phyloP scores from a whole-genome alignment of 805 yeast species.

The Ogataea saltuana region DNA sequence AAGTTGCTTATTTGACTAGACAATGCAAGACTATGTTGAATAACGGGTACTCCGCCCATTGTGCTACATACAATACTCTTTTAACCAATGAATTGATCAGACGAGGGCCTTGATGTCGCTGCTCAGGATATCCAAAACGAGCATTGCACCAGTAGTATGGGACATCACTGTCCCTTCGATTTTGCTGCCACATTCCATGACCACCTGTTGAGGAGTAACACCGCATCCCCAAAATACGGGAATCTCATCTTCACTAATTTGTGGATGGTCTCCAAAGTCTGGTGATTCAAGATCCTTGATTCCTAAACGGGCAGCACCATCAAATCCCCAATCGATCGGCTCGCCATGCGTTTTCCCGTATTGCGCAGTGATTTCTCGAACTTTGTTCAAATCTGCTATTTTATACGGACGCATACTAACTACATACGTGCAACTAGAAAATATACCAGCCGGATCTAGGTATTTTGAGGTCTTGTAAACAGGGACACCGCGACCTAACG shows the following conservation, averaged over 20 bases:
- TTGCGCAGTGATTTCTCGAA: constrained; percentile 34
- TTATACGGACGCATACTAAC: constrained; percentile 46
- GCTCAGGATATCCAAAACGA: constrained; percentile 36
- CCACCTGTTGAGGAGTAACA: constrained; percentile 42
- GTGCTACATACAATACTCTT: too few relatives aligned
- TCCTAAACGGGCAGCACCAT: constrained; percentile 38
- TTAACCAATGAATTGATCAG: not conserved
- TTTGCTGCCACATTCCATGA: constrained; percentile 28
- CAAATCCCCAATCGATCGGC: constrained; percentile 46
- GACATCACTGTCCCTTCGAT: constrained; percentile 36
- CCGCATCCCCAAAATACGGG: constrained; percentile 50
- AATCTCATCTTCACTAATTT: constrained; percentile 36
- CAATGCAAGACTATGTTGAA: too few relatives aligned
- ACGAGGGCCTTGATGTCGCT: constrained; percentile 18
- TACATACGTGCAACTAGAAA: constrained; percentile 36
- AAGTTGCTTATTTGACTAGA: too few relatives aligned
- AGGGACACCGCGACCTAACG: constrained; percentile 25
- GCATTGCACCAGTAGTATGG: constrained; percentile 41
- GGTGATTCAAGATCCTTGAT: constrained; percentile 36
- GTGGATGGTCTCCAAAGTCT: constrained; percentile 40
- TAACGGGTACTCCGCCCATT: not conserved
- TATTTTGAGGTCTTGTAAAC: constrained; percentile 31
- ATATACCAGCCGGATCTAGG: constrained; percentile 36
- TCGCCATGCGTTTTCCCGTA: constrained; percentile 41
- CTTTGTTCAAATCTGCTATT: constrained; percentile 29